A percentile compares a stretch with the other conserved stretches of the same genome.
Conservation (phyloP, 306 rosid species). For the Pyrus pyrifolia region DNA sequence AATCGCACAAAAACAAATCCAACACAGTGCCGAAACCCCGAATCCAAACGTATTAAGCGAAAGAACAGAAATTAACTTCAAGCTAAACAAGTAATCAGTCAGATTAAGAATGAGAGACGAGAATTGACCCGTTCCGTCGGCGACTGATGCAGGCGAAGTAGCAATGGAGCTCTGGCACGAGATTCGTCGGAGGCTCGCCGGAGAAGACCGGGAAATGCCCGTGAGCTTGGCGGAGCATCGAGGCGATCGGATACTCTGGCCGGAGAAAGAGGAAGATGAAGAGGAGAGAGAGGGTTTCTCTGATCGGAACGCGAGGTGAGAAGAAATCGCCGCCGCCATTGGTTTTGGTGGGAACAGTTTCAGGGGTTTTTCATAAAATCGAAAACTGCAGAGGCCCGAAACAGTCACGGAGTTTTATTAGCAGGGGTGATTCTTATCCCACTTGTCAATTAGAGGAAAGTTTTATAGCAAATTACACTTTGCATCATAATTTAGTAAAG, state of each 20-base stretch:
- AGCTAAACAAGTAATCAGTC: neutral
- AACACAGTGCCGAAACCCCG: constrained; percentile 14
- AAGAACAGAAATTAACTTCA: neutral
- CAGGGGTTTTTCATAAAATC: neutral
- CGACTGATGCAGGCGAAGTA: constrained; percentile 27
- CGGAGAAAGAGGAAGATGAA: constrained; percentile 22
- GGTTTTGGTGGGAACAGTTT: neutral
- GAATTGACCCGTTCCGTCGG: constrained; percentile 21
- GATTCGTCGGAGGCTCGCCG: constrained; percentile 22
- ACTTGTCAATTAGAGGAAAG: neutral
- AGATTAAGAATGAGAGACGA: neutral
- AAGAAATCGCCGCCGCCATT: constrained; percentile 56
- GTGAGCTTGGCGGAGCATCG: constrained; percentile 9
- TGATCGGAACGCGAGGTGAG: constrained; percentile 17
- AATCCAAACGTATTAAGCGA: constrained; percentile 2
- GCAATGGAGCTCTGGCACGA: constrained; percentile 44
- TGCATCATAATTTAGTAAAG: neutral
- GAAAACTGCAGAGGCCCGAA: too few species aligned
- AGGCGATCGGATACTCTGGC: constrained; percentile 23
- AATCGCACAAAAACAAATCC: neutral
- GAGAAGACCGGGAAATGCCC: constrained; percentile 22
- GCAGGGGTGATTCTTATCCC: neutral
- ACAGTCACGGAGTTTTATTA: neutral
- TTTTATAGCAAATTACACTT: neutral
- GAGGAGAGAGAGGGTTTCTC: constrained; percentile 30